A percentile compares a stretch with the other conserved stretches of the same genome.
Conservation (phyloP, 257 asterid species). For the Solanum ossicruentum region DNA sequence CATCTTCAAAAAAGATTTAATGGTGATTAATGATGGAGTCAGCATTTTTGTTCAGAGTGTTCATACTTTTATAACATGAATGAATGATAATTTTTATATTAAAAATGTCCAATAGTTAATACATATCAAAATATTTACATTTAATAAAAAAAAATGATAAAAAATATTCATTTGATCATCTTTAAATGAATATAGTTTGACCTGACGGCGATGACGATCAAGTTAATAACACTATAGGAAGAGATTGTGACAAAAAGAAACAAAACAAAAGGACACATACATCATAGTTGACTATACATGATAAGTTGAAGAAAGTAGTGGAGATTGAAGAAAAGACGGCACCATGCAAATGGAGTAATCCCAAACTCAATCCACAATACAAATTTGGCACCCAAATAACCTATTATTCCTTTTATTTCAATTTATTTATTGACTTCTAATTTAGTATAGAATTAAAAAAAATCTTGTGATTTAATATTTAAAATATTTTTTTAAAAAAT, state of each 20-base stretch:
- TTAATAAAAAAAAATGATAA: too few relatives aligned
- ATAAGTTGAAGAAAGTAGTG: background rate
- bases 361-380: background rate
- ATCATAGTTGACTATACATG: background rate
- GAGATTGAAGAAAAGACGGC: background rate
- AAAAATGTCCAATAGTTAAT: too few relatives aligned
- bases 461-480: too few relatives aligned
- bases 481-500: too few relatives aligned
- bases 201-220: background rate
- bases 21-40: too few relatives aligned
- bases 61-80: too few relatives aligned
- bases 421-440: background rate
- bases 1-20: background rate
- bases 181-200: too few relatives aligned
- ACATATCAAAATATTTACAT: too few relatives aligned
- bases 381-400: background rate
- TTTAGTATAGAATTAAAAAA: too few relatives aligned
- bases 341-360: background rate
- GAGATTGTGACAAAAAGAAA: background rate
- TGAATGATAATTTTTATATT: too few relatives aligned
- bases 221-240: background rate
- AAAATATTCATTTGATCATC: too few relatives aligned
- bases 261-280: background rate
- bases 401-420: background rate
- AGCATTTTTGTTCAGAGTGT: too few relatives aligned